phyloP scores from a whole-genome alignment of 1,139 yeast genomes.

The Yamadazyma atmosphaerica region DNA sequence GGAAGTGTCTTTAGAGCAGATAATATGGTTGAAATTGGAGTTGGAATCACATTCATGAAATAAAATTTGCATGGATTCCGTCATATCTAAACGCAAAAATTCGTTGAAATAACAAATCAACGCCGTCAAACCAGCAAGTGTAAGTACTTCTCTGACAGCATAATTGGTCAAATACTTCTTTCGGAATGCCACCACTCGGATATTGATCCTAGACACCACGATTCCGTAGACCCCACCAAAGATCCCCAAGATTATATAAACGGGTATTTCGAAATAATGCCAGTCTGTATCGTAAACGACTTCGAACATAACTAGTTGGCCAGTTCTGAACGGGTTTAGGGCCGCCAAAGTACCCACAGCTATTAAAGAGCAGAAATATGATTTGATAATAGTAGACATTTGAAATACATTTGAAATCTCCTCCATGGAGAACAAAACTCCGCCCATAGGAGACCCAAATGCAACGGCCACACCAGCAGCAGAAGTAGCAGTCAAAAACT shows the following conservation, averaged over 20 bases:
- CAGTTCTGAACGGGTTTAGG: constrained; percentile 89
- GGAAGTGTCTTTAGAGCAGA: constrained; percentile 51
- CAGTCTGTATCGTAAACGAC: constrained; percentile 83
- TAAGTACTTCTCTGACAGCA: constrained; percentile 71
- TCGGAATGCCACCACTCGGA: constrained; percentile 76
- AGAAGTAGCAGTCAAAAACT: constrained; percentile 58
- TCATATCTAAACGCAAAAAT: constrained; percentile 85
- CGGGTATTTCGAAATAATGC: constrained; percentile 84
- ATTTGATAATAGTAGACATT: constrained; percentile 82
- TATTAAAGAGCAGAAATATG: constrained; percentile 86
- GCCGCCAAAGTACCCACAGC: constrained; percentile 79
- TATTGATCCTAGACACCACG: constrained; percentile 73
- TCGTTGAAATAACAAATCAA: constrained; percentile 79
- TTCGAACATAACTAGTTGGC: constrained; percentile 89
- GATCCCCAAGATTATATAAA: constrained; percentile 74
- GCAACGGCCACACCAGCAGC: constrained; percentile 79
- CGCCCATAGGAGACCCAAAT: constrained; percentile 74
- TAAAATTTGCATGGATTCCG: constrained; percentile 87
- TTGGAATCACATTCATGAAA: constrained; percentile 78
- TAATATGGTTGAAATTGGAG: constrained; percentile 26
- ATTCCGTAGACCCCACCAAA: constrained; percentile 94
- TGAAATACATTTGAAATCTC: constrained; percentile 75
- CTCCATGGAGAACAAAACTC: constrained; percentile 68
- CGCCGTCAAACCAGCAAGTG: constrained; percentile 71
- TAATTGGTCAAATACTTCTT: constrained; percentile 59